Evolutionary conservation across 140 eudicot genomes (phyloP), one percentile per base, ranked within the genome.

Genomic region (Erigeron philadelphicus): DNA sequence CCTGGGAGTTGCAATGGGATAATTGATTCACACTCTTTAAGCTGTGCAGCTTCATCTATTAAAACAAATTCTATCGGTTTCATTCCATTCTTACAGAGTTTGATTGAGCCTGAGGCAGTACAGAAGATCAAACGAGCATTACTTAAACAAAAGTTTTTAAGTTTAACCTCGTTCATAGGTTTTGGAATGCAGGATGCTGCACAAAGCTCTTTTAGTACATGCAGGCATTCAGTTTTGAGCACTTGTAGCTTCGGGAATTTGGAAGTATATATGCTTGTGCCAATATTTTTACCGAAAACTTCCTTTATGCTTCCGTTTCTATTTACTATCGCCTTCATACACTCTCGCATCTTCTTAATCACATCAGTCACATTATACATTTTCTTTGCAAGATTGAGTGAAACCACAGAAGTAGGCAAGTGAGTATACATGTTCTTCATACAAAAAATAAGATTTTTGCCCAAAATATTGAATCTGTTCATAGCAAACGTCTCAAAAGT

Each of bases 11-110:
- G 80, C 49, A 84, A 58, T 0, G 86, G 90, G 9, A 84, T 81
- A 13, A 77, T 25, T 0, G 84, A 78, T 58, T 84, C 90, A 50
- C 90, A 84, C 57, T 84, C 90, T 64, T 81, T 84, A 11, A 84
- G 72, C 47, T 81, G 86, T 15, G 86, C 86, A 45, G 84, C 90
- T 53, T 84, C 90, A 66, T 84, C 90, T 2, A 81, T 73, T 11
- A 84, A 66, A 66, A 84, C 72, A 31, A 80, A 12, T 35, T 76
- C 62, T 13, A 80, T 43, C 2, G 88, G 85, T 7, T 48, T 44
- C 76, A 74, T 78, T 55, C 13, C 47, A 0, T 45, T 4, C 11
- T 9, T 45, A 17, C 31, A 63, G 55, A 84, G 35, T 66, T 80
- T 78, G 13, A 61, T 70, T 16, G 85, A 84, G 47, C 79, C 74